A percentile compares a stretch with the other conserved stretches of the same genome.
Conservation (phyloP, 1,284 basidiomycete genomes). For the Megacollybia platyphylla region DNA sequence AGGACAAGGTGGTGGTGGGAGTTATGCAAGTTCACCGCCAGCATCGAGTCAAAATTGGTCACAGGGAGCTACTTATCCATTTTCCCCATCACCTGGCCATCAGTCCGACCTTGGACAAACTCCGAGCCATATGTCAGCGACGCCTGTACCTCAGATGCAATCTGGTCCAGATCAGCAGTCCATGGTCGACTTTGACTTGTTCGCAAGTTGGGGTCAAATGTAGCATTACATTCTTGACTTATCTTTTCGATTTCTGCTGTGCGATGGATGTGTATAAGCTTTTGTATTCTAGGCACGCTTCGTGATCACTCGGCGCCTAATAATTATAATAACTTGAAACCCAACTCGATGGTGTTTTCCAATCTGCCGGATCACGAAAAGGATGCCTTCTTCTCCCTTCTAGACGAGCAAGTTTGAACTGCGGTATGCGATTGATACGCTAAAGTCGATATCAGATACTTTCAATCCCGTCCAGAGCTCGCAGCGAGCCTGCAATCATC, state of each 20-base stretch:
- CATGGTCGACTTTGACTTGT: conserved; percentile 33
- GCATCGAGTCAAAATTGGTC: conserved; percentile 15
- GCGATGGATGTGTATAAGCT: too few species aligned
- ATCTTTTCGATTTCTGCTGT: not conserved
- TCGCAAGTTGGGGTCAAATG: conserved; percentile 31
- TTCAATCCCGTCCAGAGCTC: conserved; percentile 62
- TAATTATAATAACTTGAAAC: not conserved
- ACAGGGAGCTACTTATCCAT: conserved; percentile 14
- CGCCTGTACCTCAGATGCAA: conserved; percentile 19
- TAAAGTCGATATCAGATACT: conserved; percentile 38
- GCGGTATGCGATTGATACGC: not conserved
- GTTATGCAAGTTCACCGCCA: conserved; percentile 15
- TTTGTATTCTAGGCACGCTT: not conserved
- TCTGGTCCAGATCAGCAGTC: conserved; percentile 17
- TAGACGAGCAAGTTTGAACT: conserved; percentile 50
- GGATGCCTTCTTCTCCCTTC: conserved; percentile 63
- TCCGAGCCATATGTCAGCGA: conserved; percentile 30
- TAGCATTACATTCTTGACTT: conserved; percentile 3
- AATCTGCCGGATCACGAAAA: conserved; percentile 55
- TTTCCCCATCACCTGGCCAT: conserved; percentile 18
- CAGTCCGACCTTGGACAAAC: conserved; percentile 17
- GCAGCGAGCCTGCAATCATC: conserved; percentile 18
- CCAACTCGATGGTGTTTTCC: conserved; percentile 48
- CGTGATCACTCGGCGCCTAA: not conserved
- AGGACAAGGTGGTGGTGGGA: conserved; percentile 4